Base-by-base conservation (phyloP, 371 early-diverging fungal species). In the Basidiobolus heterosporus region DNA sequence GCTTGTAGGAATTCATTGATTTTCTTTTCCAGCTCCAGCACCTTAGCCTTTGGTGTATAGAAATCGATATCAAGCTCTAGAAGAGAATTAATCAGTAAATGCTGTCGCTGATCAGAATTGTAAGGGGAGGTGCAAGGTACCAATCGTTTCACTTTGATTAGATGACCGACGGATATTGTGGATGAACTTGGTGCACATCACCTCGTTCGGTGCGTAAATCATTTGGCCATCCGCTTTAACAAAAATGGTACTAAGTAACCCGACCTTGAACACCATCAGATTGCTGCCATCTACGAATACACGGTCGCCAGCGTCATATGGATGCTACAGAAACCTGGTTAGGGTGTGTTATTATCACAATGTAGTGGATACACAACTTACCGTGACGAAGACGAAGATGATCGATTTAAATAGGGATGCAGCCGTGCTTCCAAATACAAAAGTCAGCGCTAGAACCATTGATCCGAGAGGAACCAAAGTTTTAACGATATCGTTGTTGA, bases 161-260 rank as follows among this genome's bases (percentile, higher is more conserved):
- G 65, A 67, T 0, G 82, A 80, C 2, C 85, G 70, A 24, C 82
- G 67, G 8, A 88, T 61, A 49, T 91, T 91, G 50, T 73, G 64
- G 49, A 91, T 85, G 45, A 77, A 58, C 57, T 79, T 76, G 8
- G 70, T 73, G 30, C 68, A 61, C 36, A 90, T 58, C 7, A 66
- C 52, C n/a, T 61, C 63, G 46, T 90, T 88, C 24, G 90, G 85
- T 3, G 73, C 78, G 56, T 80, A 75, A 14, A 81, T 65, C 22
- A 69, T 65, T 8, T 76, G 72, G 22, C 91, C 91, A 52, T 90
- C 84, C 53, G 55, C 54, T 15, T 54, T 59, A 7, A 62, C 58
- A 52, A 81, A 76, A 21, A 23, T 59, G 1, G 66, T 58, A 1
- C 59, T 60, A 19, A 66, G 44, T n/a, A 66, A 44, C 17, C 61